Percentiles rank a stretch among this genome's conserved stretches.
phyloP scores from a whole-genome alignment of 805 yeast genomes.

The Myxozyma mucilagina region DNA sequence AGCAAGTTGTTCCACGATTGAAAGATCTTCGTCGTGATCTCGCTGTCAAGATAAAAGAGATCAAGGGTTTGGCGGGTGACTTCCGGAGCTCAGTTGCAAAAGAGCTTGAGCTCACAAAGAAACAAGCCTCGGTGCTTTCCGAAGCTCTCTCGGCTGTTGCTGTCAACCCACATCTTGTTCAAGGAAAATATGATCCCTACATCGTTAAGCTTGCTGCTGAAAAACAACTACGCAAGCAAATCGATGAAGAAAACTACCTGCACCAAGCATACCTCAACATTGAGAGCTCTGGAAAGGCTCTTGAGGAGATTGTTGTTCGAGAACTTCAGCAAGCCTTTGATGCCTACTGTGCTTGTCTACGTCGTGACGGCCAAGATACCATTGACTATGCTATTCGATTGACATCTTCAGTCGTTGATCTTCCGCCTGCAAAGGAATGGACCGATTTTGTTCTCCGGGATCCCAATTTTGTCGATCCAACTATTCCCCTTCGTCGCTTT shows the following conservation, averaged over 20 bases:
- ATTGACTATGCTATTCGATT: constrained; percentile 66
- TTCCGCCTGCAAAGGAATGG: constrained; percentile 86
- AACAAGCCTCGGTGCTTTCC: constrained; percentile 38
- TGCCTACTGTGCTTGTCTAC: constrained; percentile 49
- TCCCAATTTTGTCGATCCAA: constrained; percentile 65
- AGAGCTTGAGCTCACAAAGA: constrained; percentile 50
- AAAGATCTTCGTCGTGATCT: constrained; percentile 63
- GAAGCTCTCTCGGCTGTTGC: constrained; percentile 54
- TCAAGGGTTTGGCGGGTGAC: constrained; percentile 76
- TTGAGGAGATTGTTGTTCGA: constrained; percentile 82
- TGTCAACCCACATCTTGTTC: constrained; percentile 47
- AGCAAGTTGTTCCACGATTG: constrained; percentile 62
- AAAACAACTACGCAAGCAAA: constrained; percentile 71
- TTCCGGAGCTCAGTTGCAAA: constrained; percentile 73
- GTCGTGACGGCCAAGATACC: constrained; percentile 58
- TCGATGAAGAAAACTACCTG: constrained; percentile 79
- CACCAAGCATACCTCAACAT: constrained; percentile 83
- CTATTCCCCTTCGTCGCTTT: constrained; percentile 59
- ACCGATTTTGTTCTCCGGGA: constrained; percentile 75
- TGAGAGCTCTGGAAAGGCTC: constrained; percentile 82
- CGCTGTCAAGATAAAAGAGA: constrained; percentile 81
- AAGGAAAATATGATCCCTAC: constrained; percentile 75
- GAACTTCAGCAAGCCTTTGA: constrained; percentile 79
- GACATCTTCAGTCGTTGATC: constrained; percentile 67
- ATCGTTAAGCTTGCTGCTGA: constrained; percentile 71